Percentiles rank a stretch among this genome's conserved stretches.
Evolutionary conservation across 805 yeast species (phyloP).

Genomic region (Komagataella ulmi): DNA sequence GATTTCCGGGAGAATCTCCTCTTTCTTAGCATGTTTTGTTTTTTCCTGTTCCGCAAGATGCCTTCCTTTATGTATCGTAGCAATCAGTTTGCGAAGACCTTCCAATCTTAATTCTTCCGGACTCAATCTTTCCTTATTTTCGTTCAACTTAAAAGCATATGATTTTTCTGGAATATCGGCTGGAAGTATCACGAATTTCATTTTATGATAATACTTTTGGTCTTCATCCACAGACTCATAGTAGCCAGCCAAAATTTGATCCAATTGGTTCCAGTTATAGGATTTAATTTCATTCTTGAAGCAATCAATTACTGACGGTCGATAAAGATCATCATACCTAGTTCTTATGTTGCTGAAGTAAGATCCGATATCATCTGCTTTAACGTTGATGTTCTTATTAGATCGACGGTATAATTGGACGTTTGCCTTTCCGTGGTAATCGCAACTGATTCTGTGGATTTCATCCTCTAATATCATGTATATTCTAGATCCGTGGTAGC

Average conservation of each 20-base stretch:
- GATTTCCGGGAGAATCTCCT: constrained; percentile 58
- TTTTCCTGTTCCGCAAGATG: constrained; percentile 29
- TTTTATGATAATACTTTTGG: constrained; percentile 40
- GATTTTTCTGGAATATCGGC: constrained; percentile 50
- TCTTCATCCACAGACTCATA: constrained; percentile 55
- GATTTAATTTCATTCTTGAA: constrained; percentile 35
- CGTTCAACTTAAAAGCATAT: constrained; percentile 16
- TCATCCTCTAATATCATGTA: constrained; percentile 73
- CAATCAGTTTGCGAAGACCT: constrained; percentile 62
- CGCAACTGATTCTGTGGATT: constrained; percentile 73
- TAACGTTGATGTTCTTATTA: constrained; percentile 20
- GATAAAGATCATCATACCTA: constrained; percentile 57
- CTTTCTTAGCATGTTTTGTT: constrained; percentile 16
- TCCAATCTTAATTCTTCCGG: constrained; percentile 89
- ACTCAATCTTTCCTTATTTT: constrained; percentile 44
- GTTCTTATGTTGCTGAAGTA: constrained; percentile 58
- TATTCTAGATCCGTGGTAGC: constrained; percentile 43
- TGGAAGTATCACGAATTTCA: constrained; percentile 81
- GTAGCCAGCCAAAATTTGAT: constrained; percentile 85
- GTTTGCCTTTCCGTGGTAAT: constrained; percentile 55
- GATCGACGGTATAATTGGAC: constrained; percentile 52
- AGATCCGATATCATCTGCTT: constrained; percentile 7
- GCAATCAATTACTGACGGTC: constrained; percentile 42
- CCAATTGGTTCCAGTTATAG: constrained; percentile 85
- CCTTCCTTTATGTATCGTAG: constrained; percentile 45